These are phyloP conservation scores for Apophysomyces ossiformis DNA, from an alignment of 371 early-diverging fungal species.

Conservation along the genomic window DNA sequence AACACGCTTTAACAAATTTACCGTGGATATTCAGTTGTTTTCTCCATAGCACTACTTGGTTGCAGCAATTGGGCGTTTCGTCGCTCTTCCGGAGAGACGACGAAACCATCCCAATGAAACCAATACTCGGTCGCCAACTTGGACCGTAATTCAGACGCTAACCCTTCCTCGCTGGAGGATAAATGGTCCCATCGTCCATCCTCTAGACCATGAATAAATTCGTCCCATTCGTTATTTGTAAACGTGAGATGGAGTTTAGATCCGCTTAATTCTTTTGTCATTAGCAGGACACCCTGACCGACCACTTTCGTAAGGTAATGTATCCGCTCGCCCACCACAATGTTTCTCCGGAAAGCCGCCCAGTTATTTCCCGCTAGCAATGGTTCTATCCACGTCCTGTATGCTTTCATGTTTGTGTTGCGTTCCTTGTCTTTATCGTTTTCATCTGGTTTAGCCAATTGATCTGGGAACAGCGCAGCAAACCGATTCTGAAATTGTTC, in stretches of 20 bases:
- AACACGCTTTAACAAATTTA: too few species aligned
- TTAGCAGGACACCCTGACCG: slow-evolving; percentile 48
- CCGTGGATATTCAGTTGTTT: too few species aligned
- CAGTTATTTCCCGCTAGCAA: slow-evolving; percentile 47
- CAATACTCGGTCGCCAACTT: slow-evolving; percentile 12
- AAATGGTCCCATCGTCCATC: slow-evolving; percentile 41
- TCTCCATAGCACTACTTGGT: neutral
- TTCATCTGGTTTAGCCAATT: slow-evolving; percentile 28
- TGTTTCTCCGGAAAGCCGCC: slow-evolving; percentile 56
- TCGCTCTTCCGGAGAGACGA: slow-evolving; percentile 15
- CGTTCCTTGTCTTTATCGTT: slow-evolving; percentile 43
- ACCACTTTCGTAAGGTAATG: slow-evolving; percentile 46
- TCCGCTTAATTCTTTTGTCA: slow-evolving; percentile 57
- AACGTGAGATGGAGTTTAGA: slow-evolving; percentile 55
- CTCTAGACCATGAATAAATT: slow-evolving; percentile 42
- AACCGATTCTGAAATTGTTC: slow-evolving; percentile 45
- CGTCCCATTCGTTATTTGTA: slow-evolving; percentile 57
- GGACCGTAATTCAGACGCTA: slow-evolving; percentile 8
- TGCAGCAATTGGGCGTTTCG: neutral
- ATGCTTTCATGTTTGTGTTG: slow-evolving; percentile 54
- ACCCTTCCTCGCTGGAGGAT: neutral
- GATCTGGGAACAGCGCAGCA: slow-evolving; percentile 41
- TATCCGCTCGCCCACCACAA: slow-evolving; percentile 55
- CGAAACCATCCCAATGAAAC: slow-evolving; percentile 16
- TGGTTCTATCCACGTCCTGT: slow-evolving; percentile 53